A percentile compares a stretch with the other conserved stretches of the same genome.
phyloP scores from a whole-genome alignment of 208 protist genomes.

The Acanthamoeba triangularis region DNA sequence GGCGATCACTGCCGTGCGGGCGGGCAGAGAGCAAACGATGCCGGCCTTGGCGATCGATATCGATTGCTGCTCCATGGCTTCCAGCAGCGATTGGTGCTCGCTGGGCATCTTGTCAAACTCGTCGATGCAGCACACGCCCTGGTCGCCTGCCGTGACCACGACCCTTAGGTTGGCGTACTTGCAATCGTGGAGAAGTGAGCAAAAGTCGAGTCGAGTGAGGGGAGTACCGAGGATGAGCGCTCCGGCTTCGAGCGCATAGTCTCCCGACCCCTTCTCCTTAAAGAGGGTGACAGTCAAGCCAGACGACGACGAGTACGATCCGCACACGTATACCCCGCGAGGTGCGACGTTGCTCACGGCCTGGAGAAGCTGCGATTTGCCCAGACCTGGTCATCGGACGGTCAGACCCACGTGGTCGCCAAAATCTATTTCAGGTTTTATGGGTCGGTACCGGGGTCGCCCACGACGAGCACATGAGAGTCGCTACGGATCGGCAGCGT shows the following conservation, averaged over 20 bases:
- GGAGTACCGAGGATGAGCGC: conserved; percentile 86
- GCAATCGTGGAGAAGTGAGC: conserved; percentile 81
- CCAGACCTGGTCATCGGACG: conserved; percentile 95
- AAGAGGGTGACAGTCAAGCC: conserved; percentile 99
- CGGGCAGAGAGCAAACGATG: conserved; percentile 97
- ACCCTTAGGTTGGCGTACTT: no score
- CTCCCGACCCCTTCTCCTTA: conserved; percentile 92
- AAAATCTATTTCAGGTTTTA: no score
- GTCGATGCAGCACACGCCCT: conserved; percentile 98
- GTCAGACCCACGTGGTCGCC: not conserved
- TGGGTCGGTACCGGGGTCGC: conserved; percentile 87
- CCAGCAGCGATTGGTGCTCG: conserved; percentile 98
- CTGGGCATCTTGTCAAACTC: conserved; percentile 99
- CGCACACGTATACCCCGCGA: conserved; percentile 99
- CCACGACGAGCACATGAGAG: conserved; percentile 98
- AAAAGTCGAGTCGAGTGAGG: not conserved
- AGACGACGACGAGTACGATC: conserved; percentile 98
- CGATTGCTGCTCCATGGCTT: conserved; percentile 99
- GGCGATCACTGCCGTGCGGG: conserved; percentile 97
- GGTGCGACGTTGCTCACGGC: conserved; percentile 95
- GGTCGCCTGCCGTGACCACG: conserved; percentile 93
- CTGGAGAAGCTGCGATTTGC: conserved; percentile 98
- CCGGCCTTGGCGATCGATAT: conserved; percentile 99
- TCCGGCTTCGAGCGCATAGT: conserved; percentile 98
- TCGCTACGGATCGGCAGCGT: conserved; percentile 90